phyloP scores from a whole-genome alignment of 495 filamentous ascomycete genomes.

The Penicillium lividum region DNA sequence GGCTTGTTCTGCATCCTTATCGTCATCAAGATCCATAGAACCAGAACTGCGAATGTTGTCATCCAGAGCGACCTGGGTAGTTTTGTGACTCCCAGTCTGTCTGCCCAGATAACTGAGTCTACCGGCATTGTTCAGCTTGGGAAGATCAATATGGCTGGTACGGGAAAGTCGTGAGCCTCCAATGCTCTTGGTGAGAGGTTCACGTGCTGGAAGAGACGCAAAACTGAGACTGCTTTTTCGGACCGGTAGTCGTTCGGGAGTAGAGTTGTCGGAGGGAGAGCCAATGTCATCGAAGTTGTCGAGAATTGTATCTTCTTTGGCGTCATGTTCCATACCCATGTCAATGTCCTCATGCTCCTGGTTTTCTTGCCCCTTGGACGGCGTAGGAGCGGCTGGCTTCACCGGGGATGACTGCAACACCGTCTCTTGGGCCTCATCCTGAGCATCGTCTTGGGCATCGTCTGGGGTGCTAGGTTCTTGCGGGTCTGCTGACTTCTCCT shows the following conservation, averaged over 20 bases:
- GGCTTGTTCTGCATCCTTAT: slow-evolving; percentile 43
- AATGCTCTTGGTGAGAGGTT: slow-evolving; percentile 81
- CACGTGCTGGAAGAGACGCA: slow-evolving; percentile 85
- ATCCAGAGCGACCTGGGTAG: slow-evolving; percentile 18
- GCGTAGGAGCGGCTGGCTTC: slow-evolving; percentile 15
- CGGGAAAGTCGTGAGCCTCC: slow-evolving; percentile 70
- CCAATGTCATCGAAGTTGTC: slow-evolving; percentile 57
- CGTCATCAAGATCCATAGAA: slow-evolving; percentile 60
- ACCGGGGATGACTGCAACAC: slow-evolving; percentile 22
- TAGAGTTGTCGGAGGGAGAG: slow-evolving; percentile 63
- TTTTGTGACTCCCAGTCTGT: slow-evolving; percentile 41
- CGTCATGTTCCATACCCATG: slow-evolving; percentile 22
- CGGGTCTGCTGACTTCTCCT: slow-evolving; percentile 16
- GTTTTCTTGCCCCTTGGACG: background rate
- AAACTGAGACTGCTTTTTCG: slow-evolving; percentile 95
- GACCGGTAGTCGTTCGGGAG: slow-evolving; percentile 60
- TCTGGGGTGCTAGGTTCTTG: slow-evolving; percentile 3
- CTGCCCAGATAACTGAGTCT: slow-evolving; percentile 60
- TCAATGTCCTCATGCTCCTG: slow-evolving; percentile 21
- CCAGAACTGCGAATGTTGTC: slow-evolving; percentile 48
- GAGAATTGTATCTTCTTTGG: slow-evolving; percentile 51
- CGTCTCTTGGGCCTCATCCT: slow-evolving; percentile 3
- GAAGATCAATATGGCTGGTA: slow-evolving; percentile 76
- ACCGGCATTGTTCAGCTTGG: slow-evolving; percentile 41
- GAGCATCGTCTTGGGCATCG: background rate